Conservation (phyloP, 352 stramenopile species). For the Pythium periplocum region DNA sequence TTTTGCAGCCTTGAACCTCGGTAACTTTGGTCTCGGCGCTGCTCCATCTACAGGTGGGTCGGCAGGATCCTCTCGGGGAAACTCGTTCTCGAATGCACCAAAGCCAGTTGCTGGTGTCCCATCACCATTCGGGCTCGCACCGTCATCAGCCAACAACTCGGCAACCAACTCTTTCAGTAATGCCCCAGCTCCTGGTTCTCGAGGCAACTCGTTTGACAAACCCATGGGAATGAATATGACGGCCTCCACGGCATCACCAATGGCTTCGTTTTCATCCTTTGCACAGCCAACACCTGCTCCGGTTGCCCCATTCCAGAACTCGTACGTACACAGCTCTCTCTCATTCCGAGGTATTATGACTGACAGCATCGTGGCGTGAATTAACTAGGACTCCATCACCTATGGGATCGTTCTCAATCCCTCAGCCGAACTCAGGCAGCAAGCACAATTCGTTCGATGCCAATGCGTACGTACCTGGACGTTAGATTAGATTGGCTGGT, state of each 20-base stretch:
- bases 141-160: too few species aligned
- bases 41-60: conserved; percentile 13
- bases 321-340: conserved; percentile 9
- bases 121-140: too few species aligned
- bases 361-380: too few species aligned
- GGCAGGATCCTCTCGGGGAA: conserved; percentile 22
- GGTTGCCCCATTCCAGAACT: conserved; percentile 1
- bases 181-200: conserved; percentile 10
- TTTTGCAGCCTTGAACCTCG: conserved; percentile 66
- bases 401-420: conserved; percentile 37
- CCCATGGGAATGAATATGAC: not conserved
- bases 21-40: conserved; percentile 40
- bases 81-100: conserved; percentile 24
- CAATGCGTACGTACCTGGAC: conserved; percentile 32
- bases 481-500: too few species aligned
- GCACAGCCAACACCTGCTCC: not conserved
- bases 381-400: conserved; percentile 17
- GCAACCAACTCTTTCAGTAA: too few species aligned
- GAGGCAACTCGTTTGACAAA: conserved; percentile 35
- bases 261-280: conserved; percentile 35
- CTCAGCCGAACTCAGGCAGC: conserved; percentile 20
- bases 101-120: too few species aligned
- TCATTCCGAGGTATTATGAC: not conserved
- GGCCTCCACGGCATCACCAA: conserved; percentile 14
- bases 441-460: conserved; percentile 36